A percentile compares a stretch with the other conserved stretches of the same genome.
Evolutionary conservation across 2,329 filamentous ascomycete genomes (phyloP).

Genomic region (Arthrobotrys megalospora): DNA sequence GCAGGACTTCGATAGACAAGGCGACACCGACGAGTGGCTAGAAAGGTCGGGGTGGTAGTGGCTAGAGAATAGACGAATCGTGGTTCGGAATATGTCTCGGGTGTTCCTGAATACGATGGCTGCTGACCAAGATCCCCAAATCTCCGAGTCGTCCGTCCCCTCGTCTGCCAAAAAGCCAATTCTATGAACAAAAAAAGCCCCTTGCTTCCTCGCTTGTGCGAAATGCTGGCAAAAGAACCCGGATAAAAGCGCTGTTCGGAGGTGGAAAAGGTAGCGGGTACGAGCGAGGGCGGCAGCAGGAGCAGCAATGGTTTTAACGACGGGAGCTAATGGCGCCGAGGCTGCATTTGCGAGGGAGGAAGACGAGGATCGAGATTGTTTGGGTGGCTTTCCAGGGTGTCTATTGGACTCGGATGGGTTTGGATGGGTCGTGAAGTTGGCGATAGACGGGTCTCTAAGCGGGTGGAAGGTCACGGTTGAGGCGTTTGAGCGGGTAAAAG

Average conservation of each 20-base stretch:
- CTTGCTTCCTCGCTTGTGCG: conserved; percentile 56
- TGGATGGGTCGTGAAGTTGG: conserved; percentile 16
- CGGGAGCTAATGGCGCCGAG: conserved; percentile 22
- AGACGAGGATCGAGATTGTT: conserved; percentile 18
- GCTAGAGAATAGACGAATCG: conserved; percentile 12
- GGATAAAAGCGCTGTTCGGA: conserved; percentile 61
- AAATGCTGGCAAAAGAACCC: conserved; percentile 59
- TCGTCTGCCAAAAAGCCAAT: conserved; percentile 40
- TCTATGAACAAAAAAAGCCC: conserved; percentile 30
- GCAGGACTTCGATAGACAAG: conserved; percentile 21
- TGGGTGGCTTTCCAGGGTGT: conserved; percentile 1
- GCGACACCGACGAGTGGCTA: conserved; percentile 19
- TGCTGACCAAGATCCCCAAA: conserved; percentile 40
- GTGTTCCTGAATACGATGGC: conserved; percentile 60
- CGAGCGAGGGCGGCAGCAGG: conserved; percentile 31
- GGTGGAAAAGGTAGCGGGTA: conserved; percentile 42
- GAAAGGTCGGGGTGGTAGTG: conserved; percentile 14
- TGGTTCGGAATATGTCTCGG: conserved; percentile 39
- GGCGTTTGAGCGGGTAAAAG: conserved; percentile 49
- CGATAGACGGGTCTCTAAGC: conserved; percentile 23
- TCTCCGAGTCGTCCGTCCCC: conserved; percentile 48
- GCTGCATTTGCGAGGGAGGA: conserved; percentile 20
- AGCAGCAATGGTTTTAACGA: conserved; percentile 21
- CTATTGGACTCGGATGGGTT: conserved; percentile 7
- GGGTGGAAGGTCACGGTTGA: conserved; percentile 39